Evolutionary conservation across 371 early-diverging fungal species (phyloP).

Genomic region (Zopfochytrium polystomum): DNA sequence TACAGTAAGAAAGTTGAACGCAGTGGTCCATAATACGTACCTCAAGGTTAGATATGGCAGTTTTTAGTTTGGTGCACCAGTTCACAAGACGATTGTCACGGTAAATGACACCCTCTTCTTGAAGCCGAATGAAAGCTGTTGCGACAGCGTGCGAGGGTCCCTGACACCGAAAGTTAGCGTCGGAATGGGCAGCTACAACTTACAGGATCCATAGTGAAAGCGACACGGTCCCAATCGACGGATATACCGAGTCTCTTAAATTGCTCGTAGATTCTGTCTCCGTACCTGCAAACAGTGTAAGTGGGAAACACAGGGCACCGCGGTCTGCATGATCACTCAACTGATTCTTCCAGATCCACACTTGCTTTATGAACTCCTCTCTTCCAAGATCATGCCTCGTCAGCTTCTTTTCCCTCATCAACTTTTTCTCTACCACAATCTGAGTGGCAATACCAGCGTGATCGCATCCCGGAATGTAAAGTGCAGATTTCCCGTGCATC

Average conservation of each 20-base stretch:
- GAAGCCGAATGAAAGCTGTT: slow-evolving; percentile 94
- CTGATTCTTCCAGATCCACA: slow-evolving; percentile 97
- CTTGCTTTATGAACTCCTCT: slow-evolving; percentile 84
- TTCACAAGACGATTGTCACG: slow-evolving; percentile 97
- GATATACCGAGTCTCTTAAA: slow-evolving; percentile 92
- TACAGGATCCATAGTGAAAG: slow-evolving; percentile 95
- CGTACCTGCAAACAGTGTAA: slow-evolving; percentile 40
- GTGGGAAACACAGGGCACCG: slow-evolving; percentile 3
- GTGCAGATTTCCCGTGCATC: slow-evolving; percentile 93
- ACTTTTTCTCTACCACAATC: slow-evolving; percentile 95
- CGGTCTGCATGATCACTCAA: slow-evolving; percentile 29
- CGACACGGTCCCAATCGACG: slow-evolving; percentile 90
- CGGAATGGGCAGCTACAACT: too few relatives aligned
- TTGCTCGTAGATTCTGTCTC: slow-evolving; percentile 85
- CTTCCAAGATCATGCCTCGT: slow-evolving; percentile 95
- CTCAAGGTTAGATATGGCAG: slow-evolving; percentile 97
- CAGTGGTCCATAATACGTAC: slow-evolving; percentile 35
- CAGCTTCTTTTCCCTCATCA: slow-evolving; percentile 75
- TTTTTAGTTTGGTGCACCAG: slow-evolving; percentile 98
- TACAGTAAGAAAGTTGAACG: neutral
- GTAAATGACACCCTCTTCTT: slow-evolving; percentile 97
- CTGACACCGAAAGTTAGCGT: slow-evolving; percentile 14
- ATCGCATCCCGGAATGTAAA: slow-evolving; percentile 98
- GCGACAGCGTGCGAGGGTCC: slow-evolving; percentile 79
- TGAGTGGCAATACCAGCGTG: slow-evolving; percentile 99